Conservation (phyloP, 345 rosid species). For the Microthlaspi erraticum region DNA sequence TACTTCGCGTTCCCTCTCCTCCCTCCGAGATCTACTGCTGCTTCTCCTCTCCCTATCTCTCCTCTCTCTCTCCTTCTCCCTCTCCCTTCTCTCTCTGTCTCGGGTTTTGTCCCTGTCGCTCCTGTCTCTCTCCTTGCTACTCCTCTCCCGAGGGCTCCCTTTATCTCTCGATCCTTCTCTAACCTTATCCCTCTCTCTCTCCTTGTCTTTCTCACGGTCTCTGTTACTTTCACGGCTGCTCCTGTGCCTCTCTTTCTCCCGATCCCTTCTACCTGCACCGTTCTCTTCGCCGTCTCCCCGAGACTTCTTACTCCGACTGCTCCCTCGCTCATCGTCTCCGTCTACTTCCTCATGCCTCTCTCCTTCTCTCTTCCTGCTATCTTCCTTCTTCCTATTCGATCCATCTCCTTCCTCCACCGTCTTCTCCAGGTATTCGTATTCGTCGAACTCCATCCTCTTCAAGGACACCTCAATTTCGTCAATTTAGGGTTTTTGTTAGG, state of each 20-base stretch:
- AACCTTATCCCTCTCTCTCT: conserved; percentile 47
- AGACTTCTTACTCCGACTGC: conserved; percentile 62
- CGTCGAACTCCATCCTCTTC: conserved; percentile 80
- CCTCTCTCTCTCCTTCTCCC: conserved; percentile 37
- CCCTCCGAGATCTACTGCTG: conserved; percentile 51
- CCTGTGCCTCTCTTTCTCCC: conserved; percentile 59
- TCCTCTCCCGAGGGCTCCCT: conserved; percentile 48
- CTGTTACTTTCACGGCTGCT: conserved; percentile 50
- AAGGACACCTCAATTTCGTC: conserved; percentile 13
- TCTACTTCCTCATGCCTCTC: conserved; percentile 53
- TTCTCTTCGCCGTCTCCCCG: conserved; percentile 65
- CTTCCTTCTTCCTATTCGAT: conserved; percentile 55
- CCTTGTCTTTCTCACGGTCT: conserved; percentile 47
- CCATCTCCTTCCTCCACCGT: conserved; percentile 66
- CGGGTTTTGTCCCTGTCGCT: conserved; percentile 41
- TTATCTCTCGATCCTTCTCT: conserved; percentile 55
- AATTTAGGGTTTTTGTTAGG: conserved; percentile 41
- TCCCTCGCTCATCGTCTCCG: conserved; percentile 52
- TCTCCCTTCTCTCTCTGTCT: conserved; percentile 50
- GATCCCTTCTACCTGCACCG: conserved; percentile 50
- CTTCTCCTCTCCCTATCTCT: conserved; percentile 42
- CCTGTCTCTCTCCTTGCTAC: conserved; percentile 51
- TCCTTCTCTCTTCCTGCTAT: conserved; percentile 64
- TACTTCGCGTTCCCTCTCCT: conserved; percentile 50
- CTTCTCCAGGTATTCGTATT: conserved; percentile 93